Evolutionary conservation across 2,329 filamentous ascomycete species (phyloP), one percentile per base, ranked within the genome.

Genomic region (Endothia cerciana): DNA sequence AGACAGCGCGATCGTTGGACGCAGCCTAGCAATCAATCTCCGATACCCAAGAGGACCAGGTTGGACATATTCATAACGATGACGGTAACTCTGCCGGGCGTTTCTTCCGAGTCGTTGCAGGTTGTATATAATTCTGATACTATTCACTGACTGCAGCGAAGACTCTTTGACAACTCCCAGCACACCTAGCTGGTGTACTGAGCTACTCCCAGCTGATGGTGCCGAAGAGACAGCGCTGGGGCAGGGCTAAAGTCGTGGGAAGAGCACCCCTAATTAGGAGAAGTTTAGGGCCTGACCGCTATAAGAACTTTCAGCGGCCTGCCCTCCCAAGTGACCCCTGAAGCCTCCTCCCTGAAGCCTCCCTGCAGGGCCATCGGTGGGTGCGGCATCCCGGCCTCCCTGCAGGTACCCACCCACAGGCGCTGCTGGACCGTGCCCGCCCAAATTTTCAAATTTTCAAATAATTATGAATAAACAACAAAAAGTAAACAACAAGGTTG

Each of bases 371-470:
- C 2, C 47, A 30, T 30, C 47, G 1, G n/a, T 22, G 17, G 47
- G 15, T 45, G 5, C 4, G 11, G 25, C 19, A 19, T 30, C 56
- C 22, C 55, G 22, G 8, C 40, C 47, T 60, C 59, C 59, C 59
- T 61, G 59, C 13, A 61, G 49, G 61, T 43, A 56, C 40, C 8
- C 61, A n/a, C n/a, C 60, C 61, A 63, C 61, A 47, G 40, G 22
- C 51, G 15, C 17, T 38, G 55, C 60, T 63, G 65, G 65, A 67
- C 65, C 65, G 62, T 67, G 62, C 62, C 51, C 62, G 11, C 59
- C 41, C 13, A 45, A 55, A 63, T 58, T 53, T 62, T 36, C 62
- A 67, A 67, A 61, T 67, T 67, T 67, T 64, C 58, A 11, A 40
- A 15, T 5, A 30, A 60, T 10, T 36, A 28, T 60, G 45, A 55